A percentile compares a stretch with the other conserved stretches of the same genome.
phyloP scores from a whole-genome alignment of 768 basidiomycete species.

The Boletellus sp. region DNA sequence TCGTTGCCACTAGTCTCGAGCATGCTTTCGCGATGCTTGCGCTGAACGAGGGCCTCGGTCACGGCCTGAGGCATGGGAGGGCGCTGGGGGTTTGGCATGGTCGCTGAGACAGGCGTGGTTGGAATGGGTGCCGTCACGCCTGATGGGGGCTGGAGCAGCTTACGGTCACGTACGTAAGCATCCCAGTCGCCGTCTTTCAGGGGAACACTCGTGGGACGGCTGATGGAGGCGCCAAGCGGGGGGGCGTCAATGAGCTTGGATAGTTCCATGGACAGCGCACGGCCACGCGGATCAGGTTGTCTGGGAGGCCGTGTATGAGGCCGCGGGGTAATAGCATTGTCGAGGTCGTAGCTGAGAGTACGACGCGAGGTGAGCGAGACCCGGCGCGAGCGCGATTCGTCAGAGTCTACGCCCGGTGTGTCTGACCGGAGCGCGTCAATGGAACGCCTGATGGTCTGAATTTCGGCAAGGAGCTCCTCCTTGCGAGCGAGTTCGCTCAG shows the following conservation, averaged over 20 bases:
- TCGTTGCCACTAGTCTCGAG: conserved; percentile 43
- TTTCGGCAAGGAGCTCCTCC: conserved; percentile 70
- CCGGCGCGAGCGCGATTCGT: conserved; percentile 59
- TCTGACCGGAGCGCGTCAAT: conserved; percentile 74
- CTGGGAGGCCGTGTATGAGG: conserved; percentile 70
- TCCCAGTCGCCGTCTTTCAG: conserved; percentile 81
- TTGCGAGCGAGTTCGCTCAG: conserved; percentile 58
- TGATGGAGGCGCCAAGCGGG: conserved; percentile 50
- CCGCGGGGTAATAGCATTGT: conserved; percentile 44
- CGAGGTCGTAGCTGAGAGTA: conserved; percentile 66
- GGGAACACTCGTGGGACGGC: conserved; percentile 71
- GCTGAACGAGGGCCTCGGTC: conserved; percentile 64
- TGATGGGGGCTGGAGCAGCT: conserved; percentile 77
- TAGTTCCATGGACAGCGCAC: conserved; percentile 73
- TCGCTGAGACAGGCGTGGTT: conserved; percentile 45
- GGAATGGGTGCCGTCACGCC: conserved; percentile 77
- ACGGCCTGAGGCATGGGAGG: conserved; percentile 68
- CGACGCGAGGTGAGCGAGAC: conserved; percentile 65
- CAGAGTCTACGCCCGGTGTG: conserved; percentile 46
- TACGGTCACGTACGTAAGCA: conserved; percentile 78
- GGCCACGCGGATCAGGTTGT: conserved; percentile 60
- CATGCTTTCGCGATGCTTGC: conserved; percentile 70
- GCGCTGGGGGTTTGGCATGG: conserved; percentile 36
- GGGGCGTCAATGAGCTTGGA: conserved; percentile 43
- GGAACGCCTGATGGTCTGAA: conserved; percentile 73